phyloP scores from a whole-genome alignment of 192 early-diverging fungal species.

The Backusella sp. region DNA sequence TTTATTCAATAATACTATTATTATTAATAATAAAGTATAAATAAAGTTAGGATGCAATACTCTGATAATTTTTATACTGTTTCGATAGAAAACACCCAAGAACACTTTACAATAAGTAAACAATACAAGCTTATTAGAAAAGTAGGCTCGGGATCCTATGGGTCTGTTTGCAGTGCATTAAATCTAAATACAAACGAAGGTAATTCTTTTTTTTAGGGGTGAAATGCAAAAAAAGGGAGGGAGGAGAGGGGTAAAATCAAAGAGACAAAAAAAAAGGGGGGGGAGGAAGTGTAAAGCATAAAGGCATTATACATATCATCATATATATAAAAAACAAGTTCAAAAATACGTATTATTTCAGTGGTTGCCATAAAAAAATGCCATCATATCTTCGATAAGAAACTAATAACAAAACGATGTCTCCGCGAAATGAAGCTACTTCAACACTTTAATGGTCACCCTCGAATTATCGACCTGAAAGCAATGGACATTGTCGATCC shows the following conservation, averaged over 20 bases:
- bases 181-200: slow-evolving; percentile 23
- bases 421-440: slow-evolving; percentile 92
- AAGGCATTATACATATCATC: background rate
- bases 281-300: background rate
- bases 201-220: background rate
- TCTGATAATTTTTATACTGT: slow-evolving; percentile 24
- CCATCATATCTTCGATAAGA: slow-evolving; percentile 78
- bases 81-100: slow-evolving; percentile 25
- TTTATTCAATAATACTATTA: background rate
- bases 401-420: slow-evolving; percentile 85
- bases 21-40: background rate
- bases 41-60: background rate
- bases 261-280: background rate
- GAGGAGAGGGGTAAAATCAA: background rate
- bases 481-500: slow-evolving; percentile 72
- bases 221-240: background rate
- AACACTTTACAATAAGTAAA: slow-evolving; percentile 37
- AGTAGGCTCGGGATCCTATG: slow-evolving; percentile 89
- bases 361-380: slow-evolving; percentile 96
- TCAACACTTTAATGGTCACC: slow-evolving; percentile 87
- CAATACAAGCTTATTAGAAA: slow-evolving; percentile 76
- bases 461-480: slow-evolving; percentile 44
- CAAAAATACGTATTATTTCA: slow-evolving; percentile 25
- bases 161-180: slow-evolving; percentile 71
- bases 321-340: slow-evolving; percentile 9